Percentiles rank a stretch among this genome's conserved stretches.
phyloP scores from a whole-genome alignment of 768 basidiomycete species.

The Collybia sp. region DNA sequence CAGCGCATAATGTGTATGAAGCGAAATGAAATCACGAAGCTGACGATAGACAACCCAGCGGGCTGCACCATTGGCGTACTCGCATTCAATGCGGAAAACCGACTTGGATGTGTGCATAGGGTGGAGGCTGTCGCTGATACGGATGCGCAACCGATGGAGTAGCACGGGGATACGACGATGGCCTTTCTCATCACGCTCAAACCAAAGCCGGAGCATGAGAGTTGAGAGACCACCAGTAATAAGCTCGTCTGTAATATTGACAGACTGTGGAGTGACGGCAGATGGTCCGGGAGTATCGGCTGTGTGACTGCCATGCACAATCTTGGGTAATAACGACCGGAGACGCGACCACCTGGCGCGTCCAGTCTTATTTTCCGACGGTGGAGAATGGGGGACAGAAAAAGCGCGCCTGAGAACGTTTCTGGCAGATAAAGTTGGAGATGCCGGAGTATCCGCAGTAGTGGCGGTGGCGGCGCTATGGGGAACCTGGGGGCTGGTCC shows the following conservation, averaged over 20 bases:
- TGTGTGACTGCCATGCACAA: constrained; percentile 31
- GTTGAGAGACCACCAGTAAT: constrained; percentile 76
- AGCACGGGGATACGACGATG: constrained; percentile 76
- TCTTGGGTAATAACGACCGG: constrained; percentile 59
- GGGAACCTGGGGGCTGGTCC: not conserved
- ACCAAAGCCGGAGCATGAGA: constrained; percentile 76
- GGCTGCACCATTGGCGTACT: constrained; percentile 89
- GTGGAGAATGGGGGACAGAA: constrained; percentile 24
- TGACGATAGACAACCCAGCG: constrained; percentile 97
- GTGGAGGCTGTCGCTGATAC: constrained; percentile 82
- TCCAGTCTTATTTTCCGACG: constrained; percentile 17
- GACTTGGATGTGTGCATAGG: constrained; percentile 73
- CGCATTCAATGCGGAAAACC: constrained; percentile 90
- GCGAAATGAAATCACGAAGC: constrained; percentile 83
- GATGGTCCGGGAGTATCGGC: constrained; percentile 36
- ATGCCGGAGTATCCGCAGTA: not conserved
- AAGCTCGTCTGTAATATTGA: constrained; percentile 81
- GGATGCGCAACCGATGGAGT: constrained; percentile 77
- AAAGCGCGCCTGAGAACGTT: constrained; percentile 21
- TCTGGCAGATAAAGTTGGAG: constrained; percentile 2
- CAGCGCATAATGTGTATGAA: constrained; percentile 87
- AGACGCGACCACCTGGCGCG: constrained; percentile 58
- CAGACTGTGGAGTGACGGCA: constrained; percentile 43
- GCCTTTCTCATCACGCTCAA: constrained; percentile 84
- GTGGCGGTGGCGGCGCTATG: not conserved